Evolutionary conservation across 148 eudicot species (phyloP), one percentile per base, ranked within the genome.

Genomic region (Silene latifolia): DNA sequence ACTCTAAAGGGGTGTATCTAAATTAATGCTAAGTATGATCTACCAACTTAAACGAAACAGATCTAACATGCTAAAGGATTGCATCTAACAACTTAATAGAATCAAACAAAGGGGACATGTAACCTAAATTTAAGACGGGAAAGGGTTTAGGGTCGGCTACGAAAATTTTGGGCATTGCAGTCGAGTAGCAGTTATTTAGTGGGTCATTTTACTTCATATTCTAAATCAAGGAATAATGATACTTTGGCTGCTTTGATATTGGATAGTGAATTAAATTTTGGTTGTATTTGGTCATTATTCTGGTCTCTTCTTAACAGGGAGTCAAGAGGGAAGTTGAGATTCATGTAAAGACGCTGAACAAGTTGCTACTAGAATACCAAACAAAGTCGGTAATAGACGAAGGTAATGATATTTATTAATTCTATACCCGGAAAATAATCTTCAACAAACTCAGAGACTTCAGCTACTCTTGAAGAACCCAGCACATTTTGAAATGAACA

Each of bases 261-360:
- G 3, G 54, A 48, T 11, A 48, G 14, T 65, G 46, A 8, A 65
- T 65, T 14, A 24, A 8, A 21, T 24, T 11, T 23, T 21, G 46
- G 7, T 17, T 17, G 19, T 10, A 65, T 11, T 25, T 63, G 69
- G 18, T 32, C 20, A 32, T 32, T 42, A 35, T 11, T 65, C 46
- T 1, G 39, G 5, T 5, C 29, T 61, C 27, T 27, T 27, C 60
- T 57, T 13, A 20, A 46, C 83, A 94, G 98, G 98, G 98, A 74
- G 97, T 94, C 29, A 83, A 93, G 77, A 90, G 97, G 82, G 96
- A 90, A 89, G 97, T 90, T 25, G 97, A 96, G 48, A 83, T 77
- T 69, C 98, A 93, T 81, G 98, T 97, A 61, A 93, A 83, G 77
- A 86, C 83, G 17, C 66, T 93, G 75, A 93, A 93, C 78, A 88